Evolutionary conservation across 192 early-diverging fungal genomes (phyloP), one percentile per base, ranked within the genome.

Genomic region (Umbelopsis isabellina): DNA sequence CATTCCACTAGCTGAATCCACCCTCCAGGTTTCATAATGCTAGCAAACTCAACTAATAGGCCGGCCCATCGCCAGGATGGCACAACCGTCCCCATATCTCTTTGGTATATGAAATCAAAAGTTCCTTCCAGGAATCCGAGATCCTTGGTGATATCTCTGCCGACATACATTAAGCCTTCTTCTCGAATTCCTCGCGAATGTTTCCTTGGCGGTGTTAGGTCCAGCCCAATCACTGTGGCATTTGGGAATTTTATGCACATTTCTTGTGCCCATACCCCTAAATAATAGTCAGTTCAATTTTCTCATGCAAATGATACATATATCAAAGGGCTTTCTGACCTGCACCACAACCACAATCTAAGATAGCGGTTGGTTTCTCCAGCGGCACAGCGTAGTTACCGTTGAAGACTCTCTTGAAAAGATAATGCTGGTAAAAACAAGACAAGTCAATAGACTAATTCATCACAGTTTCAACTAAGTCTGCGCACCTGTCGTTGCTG

Each of bases 101-200:
- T 45, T 58, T 78, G 77, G 67, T 70, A 71, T 27, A 84, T 73
- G 51, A 78, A 83, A 55, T 86, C 85, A 71, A 86, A 86, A 13
- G 71, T 51, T 41, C 81, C 78, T 22, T 81, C 74, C n/a, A 71
- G 25, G 33, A 84, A 84, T 1, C 75, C 77, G 10, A 86, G 53
- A 0, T 78, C 75, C 3, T 51, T 55, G 7, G 72, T 65, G 6
- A 83, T 72, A 71, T 86, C 73, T 13, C 76, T 61, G 66, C 78
- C 70, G 74, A 83, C 67, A 70, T 75, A 78, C 74, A 75, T 25
- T 74, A 78, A 41, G 41, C 23, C 9, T 44, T 68, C 67, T 23
- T 68, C 22, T 7, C 27, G 25, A 4, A 47, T 13, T 66, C 30
- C 35, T 20, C 50, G 64, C 49, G n/a, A 20, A 30, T 23, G 44